These are phyloP conservation scores for Pythium phragmiticola DNA, from an alignment of 352 stramenopile species.

Conservation along the genomic window DNA sequence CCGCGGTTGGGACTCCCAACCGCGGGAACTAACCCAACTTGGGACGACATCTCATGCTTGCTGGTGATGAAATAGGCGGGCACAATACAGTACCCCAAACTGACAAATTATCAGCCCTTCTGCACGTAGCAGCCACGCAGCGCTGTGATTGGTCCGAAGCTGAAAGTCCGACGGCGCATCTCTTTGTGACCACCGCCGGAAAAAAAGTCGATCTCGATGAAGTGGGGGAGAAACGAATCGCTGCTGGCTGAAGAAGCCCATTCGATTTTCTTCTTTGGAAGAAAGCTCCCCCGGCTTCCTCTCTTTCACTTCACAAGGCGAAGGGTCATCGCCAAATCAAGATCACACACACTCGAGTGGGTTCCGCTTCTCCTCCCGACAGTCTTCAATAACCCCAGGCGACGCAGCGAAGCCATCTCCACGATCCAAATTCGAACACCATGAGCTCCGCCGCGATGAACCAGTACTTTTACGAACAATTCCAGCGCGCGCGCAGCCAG, in stretches of 20 bases:
- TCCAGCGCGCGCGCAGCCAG: slow-evolving; percentile 24
- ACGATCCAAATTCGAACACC: not conserved
- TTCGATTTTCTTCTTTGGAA: slow-evolving; percentile 17
- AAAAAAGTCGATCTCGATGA: not conserved
- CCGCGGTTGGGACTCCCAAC: no score
- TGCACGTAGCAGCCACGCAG: not conserved
- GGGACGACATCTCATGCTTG: not conserved
- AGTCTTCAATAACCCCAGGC: not conserved
- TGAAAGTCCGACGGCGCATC: slow-evolving; percentile 14
- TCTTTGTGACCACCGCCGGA: slow-evolving; percentile 16
- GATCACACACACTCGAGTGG: not conserved
- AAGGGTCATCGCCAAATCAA: slow-evolving; percentile 18
- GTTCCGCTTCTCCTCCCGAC: not conserved
- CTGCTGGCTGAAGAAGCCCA: not conserved
- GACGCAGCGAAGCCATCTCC: slow-evolving; percentile 3
- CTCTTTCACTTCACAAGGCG: not conserved
- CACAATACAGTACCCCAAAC: no score
- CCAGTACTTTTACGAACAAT: slow-evolving; percentile 30
- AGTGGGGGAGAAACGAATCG: not conserved
- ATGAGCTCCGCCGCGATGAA: slow-evolving; percentile 31
- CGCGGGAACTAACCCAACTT: no score
- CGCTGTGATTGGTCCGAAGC: not conserved
- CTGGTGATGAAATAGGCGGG: not conserved
- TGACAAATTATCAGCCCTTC: not conserved
- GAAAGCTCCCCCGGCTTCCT: not conserved